Evolutionary conservation across 1,284 basidiomycete species (phyloP), one percentile per base, ranked within the genome.

Genomic region (Tilletia caries): DNA sequence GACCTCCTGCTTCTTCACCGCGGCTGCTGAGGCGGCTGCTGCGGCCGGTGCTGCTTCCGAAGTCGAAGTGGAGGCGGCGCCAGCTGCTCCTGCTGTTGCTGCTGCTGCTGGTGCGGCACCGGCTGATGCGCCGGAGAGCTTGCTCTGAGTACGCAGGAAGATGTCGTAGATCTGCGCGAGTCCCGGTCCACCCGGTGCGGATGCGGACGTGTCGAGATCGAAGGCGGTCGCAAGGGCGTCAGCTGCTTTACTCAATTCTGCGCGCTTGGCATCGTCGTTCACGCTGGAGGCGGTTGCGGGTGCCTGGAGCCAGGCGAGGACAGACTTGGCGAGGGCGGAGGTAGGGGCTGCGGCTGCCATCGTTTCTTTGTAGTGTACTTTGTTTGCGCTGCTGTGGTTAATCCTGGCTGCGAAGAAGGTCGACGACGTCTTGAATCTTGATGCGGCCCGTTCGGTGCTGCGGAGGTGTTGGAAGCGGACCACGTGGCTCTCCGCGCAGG

Each of bases 1-100:
- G 88, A 91, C 85, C 27, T 71, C 74, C 41, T 75, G 73, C 58
- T 70, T 67, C 68, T 13, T 18, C 5, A 23, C 43, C 13, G 64
- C 64, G 15, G 37, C 44, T 20, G 64, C 20, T 23, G 33, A 32
- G 34, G 32, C 13, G 6, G 43, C 43, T 10, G 65, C 68, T 12
- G 27, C 58, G 25, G 65, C 60, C 5, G 50, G 32, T 10, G 23
- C 48, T 3, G 64, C 37, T 12, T 34, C 29, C 0, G 64, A 2
- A 43, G n/a, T 25, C 23, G 71, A 34, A 5, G 72, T 58, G 29
- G 52, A 29, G 15, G 52, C 52, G 3, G 46, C 20, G 33, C 71
- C 41, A 20, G 71, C 44, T 6, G 73, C 25, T 18, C 64, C 62
- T 2, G 76, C 34, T 1, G 71, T 54, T 4, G 66, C 0, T 1